Base-by-base conservation (phyloP, 305 asterid species). In the Euphrasia arctica region DNA sequence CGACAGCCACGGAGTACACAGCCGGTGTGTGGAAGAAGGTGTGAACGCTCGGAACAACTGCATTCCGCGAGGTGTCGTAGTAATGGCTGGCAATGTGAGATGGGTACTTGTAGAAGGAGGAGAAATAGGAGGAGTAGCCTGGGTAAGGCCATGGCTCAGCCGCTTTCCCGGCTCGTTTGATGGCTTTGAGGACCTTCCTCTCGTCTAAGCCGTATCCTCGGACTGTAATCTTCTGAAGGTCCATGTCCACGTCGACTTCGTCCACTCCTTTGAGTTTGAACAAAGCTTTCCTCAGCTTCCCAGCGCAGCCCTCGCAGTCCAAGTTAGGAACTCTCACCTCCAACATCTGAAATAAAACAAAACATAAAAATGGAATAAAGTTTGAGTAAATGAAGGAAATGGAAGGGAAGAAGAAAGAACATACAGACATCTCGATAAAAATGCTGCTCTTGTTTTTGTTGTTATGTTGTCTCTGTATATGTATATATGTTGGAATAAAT, bases 111-210 rank as follows among this genome's bases (percentile, higher is more conserved):
- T 88, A 91, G 52, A 91, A 91, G 0, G 96, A 88, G 4, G 98
- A 81, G 8, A 84, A 82, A 60, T 88, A 78, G 0, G 95, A 78
- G 0, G 95, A 78, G 73, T 77, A 65, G 0, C 94, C 91, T 0
- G 96, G 98, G 68, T 91, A 91, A 0, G 98, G 98, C 98, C 98
- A 91, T 3, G 88, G 88, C 82, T 91, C 96, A 27, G 98, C 98
- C 39, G 98, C 98, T 63, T 91, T 91, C 1, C 98, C 98, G 1
- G 95, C 62, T 1, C 94, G 79, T 52, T 82, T 88, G n/a, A 91
- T 85, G 9, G 95, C 95, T 70, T 76, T 88, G 22, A 91, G 65
- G 58, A 91, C 95, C 70, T 80, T 85, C 73, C 69, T 86, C 45
- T 84, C 94, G 42, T 91, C 98, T 61, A 91, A 36, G 0, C 71